Base-by-base conservation (phyloP, 306 rosid species). In the Lathyrus sativus region DNA sequence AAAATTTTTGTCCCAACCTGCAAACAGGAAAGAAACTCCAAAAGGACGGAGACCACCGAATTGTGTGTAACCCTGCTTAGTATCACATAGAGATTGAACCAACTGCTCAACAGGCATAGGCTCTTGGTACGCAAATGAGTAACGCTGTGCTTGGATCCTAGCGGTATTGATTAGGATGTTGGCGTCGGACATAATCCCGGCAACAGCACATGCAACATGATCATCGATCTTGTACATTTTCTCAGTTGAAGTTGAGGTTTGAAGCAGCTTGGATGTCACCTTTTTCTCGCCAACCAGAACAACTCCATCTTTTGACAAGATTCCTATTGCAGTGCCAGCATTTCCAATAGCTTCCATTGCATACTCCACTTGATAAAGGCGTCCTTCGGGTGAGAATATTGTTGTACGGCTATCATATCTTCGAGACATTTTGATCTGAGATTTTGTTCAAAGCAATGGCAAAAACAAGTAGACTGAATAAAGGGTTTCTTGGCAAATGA, bases 291-390 rank as follows among this genome's bases (percentile, higher is more conserved):
- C 86, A 62, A 82, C 85, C 70, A 78, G 61, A 54, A 82, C 83
- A 60, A 82, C 83, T 43, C 85, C 85, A 41, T 74, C 85, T 78
- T 82, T 82, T 7, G 85, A 74, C 63, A 82, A 74, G 75, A 82
- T 78, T 37, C 85, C 85, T 71, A 82, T 82, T 19, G 85, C 83
- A 70, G 82, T 70, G 55, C 85, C 85, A 74, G 85, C 83, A 67
- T 82, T 82, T 22, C 85, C 85, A 17, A 82, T 82, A 33, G 85
- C 85, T 42, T 82, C 85, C 85, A 82, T 82, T 54, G 85, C 85
- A 74, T 82, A 82, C 78, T 82, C 85, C 60, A 82, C 85, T 55
- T 82, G 85, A 70, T 82, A 78, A 38, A 82, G 78, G 24, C 83
- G 80, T 31, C 85, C 85, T 72, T 82, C 85, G 2, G 85, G 85